Conservation (phyloP, 371 early-diverging fungal species). For the Syncephalastrum monosporum region DNA sequence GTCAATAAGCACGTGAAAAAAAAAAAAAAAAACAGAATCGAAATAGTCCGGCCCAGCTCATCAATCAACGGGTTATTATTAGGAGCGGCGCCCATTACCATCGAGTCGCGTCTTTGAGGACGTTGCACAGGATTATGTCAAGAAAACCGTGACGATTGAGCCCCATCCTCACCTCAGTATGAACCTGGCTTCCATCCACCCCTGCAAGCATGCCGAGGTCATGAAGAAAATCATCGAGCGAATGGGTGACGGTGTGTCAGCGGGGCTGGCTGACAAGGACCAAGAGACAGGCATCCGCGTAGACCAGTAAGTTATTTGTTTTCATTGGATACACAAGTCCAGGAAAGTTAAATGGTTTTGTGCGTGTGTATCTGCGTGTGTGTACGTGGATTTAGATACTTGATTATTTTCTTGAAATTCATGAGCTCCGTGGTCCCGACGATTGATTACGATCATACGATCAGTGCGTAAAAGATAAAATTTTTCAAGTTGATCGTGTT, state of each 20-base stretch:
- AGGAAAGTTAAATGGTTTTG: background rate
- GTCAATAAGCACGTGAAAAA: background rate
- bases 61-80: background rate
- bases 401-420: constrained; percentile 94
- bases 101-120: constrained; percentile 91
- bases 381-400: constrained; percentile 49
- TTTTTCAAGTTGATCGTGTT: too few relatives aligned
- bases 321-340: constrained; percentile 4
- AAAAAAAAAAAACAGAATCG: background rate
- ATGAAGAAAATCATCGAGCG: constrained; percentile 95
- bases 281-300: constrained; percentile 69
- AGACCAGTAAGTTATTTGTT: constrained; percentile 73
- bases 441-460: constrained; percentile 96
- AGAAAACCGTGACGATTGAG: constrained; percentile 97
- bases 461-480: constrained; percentile 37
- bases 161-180: constrained; percentile 88
- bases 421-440: constrained; percentile 96
- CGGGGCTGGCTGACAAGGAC: constrained; percentile 16
- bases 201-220: constrained; percentile 97
- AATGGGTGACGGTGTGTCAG: constrained; percentile 51
- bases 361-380: too few relatives aligned
- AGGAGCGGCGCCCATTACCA: constrained; percentile 81
- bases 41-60: background rate
- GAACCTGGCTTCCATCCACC: constrained; percentile 91
- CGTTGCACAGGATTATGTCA: constrained; percentile 96